Evolutionary conservation across 2,329 filamentous ascomycete species (phyloP).

Genomic region (Verticillium dahliae): DNA sequence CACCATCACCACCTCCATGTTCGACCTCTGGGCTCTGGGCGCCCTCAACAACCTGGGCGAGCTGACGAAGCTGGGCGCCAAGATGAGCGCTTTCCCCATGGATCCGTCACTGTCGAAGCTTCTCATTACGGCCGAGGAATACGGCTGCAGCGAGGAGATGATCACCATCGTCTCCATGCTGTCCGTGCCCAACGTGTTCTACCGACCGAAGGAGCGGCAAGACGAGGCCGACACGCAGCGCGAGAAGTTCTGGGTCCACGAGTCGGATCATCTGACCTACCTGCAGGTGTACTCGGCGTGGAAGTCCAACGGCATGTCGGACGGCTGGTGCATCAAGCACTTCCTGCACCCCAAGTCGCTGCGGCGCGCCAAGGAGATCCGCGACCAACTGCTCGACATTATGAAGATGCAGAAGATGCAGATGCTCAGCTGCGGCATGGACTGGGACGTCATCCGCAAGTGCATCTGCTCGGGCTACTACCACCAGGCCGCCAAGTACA

Average conservation of each 20-base stretch:
- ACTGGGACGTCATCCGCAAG: constrained; percentile 93
- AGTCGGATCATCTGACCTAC: constrained; percentile 93
- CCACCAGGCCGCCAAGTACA: constrained; percentile 92
- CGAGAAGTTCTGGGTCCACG: constrained; percentile 97
- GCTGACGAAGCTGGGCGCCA: constrained; percentile 76
- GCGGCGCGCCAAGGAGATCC: constrained; percentile 84
- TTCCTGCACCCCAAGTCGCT: constrained; percentile 95
- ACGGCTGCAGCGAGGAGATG: constrained; percentile 95
- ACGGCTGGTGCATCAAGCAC: constrained; percentile 88
- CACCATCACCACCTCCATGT: constrained; percentile 93
- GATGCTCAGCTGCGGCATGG: constrained; percentile 82
- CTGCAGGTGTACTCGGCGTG: constrained; percentile 95
- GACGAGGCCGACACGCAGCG: constrained; percentile 93
- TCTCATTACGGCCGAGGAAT: constrained; percentile 83
- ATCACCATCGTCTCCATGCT: constrained; percentile 97
- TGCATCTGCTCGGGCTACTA: constrained; percentile 98
- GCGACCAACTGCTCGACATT: constrained; percentile 89
- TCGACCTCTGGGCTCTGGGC: constrained; percentile 94
- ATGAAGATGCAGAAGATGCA: constrained; percentile 91
- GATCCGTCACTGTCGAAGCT: constrained; percentile 93
- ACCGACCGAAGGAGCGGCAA: constrained; percentile 90
- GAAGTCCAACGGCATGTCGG: constrained; percentile 83
- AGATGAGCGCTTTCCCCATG: constrained; percentile 98
- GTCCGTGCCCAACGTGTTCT: constrained; percentile 93
- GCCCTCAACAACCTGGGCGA: constrained; percentile 92